phyloP scores from a whole-genome alignment of 2,329 filamentous ascomycete species.

The Gnomoniopsis sp. region DNA sequence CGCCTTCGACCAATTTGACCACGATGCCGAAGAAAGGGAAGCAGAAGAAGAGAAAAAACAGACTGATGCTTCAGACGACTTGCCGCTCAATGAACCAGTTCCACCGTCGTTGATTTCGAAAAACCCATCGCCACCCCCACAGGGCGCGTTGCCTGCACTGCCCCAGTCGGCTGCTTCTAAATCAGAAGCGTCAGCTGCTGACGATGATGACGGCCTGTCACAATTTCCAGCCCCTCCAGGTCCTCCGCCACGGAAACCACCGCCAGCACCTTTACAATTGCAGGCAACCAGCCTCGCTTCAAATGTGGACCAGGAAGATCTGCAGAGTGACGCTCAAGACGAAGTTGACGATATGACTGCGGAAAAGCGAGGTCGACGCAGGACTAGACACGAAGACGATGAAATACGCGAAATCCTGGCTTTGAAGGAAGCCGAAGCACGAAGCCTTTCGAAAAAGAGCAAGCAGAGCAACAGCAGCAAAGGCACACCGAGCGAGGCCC shows the following conservation, averaged over 20 bases:
- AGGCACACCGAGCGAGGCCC: constrained; percentile 39
- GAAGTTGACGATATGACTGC: constrained; percentile 63
- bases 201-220: constrained; percentile 40
- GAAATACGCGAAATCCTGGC: constrained; percentile 68
- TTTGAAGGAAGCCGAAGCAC: constrained; percentile 63
- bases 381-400: constrained; percentile 86
- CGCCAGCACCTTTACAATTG: constrained; percentile 80
- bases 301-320: constrained; percentile 47
- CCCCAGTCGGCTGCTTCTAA: constrained; percentile 32
- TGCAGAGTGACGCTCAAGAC: constrained; percentile 69
- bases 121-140: constrained; percentile 52
- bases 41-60: constrained; percentile 44
- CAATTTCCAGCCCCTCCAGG: constrained; percentile 52
- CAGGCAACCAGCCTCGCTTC: constrained; percentile 37
- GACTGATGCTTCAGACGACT: constrained; percentile 41
- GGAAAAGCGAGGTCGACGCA: constrained; percentile 68
- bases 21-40: constrained; percentile 48
- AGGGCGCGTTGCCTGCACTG: constrained; percentile 39
- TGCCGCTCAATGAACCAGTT: constrained; percentile 49
- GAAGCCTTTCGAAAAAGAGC: constrained; percentile 72
- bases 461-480: constrained; percentile 53
- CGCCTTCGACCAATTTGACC: constrained; percentile 53
- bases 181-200: constrained; percentile 40
- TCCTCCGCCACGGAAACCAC: constrained; percentile 71
- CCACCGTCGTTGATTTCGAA: constrained; percentile 56